Percentiles rank a stretch among this genome's conserved stretches.
Conservation (phyloP, 208 protist genomes). For the Porcisia deanei region DNA sequence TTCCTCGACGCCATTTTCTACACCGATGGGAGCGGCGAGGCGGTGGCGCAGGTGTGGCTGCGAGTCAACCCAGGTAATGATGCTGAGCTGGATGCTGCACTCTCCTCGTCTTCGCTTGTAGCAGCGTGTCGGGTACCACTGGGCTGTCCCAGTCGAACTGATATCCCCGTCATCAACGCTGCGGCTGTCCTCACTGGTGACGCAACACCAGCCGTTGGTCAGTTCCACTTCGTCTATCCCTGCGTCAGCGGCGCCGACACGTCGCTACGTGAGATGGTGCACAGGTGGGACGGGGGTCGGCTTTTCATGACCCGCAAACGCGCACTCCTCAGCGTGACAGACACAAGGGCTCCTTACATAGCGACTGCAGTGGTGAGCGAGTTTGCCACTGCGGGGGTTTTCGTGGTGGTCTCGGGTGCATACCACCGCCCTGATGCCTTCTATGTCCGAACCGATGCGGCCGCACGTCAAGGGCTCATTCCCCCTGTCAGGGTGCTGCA, state of each 20-base stretch:
- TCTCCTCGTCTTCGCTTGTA: not conserved
- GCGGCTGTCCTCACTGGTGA: slow-evolving; percentile 1
- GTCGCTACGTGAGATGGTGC: slow-evolving; percentile 19
- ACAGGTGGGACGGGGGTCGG: slow-evolving; percentile 6
- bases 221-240: slow-evolving; percentile 14
- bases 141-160: not conserved
- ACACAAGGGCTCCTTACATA: slow-evolving; percentile 7
- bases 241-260: not conserved
- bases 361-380: slow-evolving; percentile 1
- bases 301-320: slow-evolving; percentile 4
- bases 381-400: not conserved
- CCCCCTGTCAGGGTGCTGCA: slow-evolving; percentile 14
- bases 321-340: slow-evolving; percentile 13
- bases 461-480: slow-evolving; percentile 1
- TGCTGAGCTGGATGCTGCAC: not conserved
- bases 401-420: slow-evolving; percentile 3
- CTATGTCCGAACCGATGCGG: slow-evolving; percentile 7
- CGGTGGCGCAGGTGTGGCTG: slow-evolving; percentile 17
- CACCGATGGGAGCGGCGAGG: not conserved
- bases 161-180: slow-evolving; percentile 1
- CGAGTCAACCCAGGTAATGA: not conserved
- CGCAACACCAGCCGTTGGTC: not conserved
- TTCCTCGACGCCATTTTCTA: not conserved
- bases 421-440: slow-evolving; percentile 9
- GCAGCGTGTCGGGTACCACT: slow-evolving; percentile 14